Conservation (phyloP, 225 moss, liverwort and hornwort genomes). For the Polytrichum formosum region DNA sequence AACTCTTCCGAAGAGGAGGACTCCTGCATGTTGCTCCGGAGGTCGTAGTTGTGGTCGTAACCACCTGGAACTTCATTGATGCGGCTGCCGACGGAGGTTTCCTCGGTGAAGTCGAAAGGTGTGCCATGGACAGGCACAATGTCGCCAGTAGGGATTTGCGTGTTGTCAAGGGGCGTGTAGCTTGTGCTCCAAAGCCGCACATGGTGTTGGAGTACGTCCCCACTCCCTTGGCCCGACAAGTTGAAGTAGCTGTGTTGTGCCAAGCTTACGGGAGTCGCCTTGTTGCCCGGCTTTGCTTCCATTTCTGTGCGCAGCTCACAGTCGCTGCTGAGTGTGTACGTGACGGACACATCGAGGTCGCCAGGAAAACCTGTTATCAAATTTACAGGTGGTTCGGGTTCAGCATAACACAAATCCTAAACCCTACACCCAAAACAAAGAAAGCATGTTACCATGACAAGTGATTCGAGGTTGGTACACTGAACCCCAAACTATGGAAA, state of each 20-base stretch:
- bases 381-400: too few relatives aligned
- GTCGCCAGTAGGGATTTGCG: conserved; percentile 61
- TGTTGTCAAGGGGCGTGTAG: conserved; percentile 58
- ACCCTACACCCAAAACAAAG: too few relatives aligned
- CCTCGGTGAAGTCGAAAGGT: conserved; percentile 70
- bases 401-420: too few relatives aligned
- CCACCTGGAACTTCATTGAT: conserved; percentile 56
- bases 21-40: conserved; percentile 23
- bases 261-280: conserved; percentile 75
- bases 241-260: conserved; percentile 85
- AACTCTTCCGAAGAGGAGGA: conserved; percentile 8
- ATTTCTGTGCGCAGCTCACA: conserved; percentile 71
- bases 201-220: conserved; percentile 58
- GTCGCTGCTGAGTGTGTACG: conserved; percentile 56
- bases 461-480: too few relatives aligned
- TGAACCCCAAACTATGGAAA: too few relatives aligned
- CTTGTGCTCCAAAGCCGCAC: conserved; percentile 49
- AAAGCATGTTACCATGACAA: too few relatives aligned
- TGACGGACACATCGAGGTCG: conserved; percentile 67
- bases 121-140: conserved; percentile 49
- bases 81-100: conserved; percentile 53
- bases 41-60: conserved; percentile 92
- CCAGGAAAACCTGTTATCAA: conserved; percentile 69
- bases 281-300: conserved; percentile 59
- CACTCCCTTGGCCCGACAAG: conserved; percentile 61